Conservation (phyloP, 345 rosid species). For the Arabidopsis thaliana region TAIR10.1 NC_003070.9:3093501-3094000, state of each 20-base stretch:
- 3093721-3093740: neutral
- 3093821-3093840: neutral
- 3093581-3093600: neutral
- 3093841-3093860: slow-evolving; percentile 4
- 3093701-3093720: neutral
- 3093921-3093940: slow-evolving; percentile 28
- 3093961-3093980: slow-evolving; percentile 81
- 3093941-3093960: slow-evolving; percentile 33
- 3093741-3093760: slow-evolving; percentile 30
- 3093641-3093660: neutral
- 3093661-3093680: slow-evolving; percentile 2
- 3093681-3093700: slow-evolving; percentile 28
- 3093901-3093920: slow-evolving; percentile 23
- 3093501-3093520: neutral
- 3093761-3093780: slow-evolving; percentile 24
- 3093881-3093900: slow-evolving; percentile 33
- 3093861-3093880: slow-evolving; percentile 21
- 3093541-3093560: neutral
- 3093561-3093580: neutral
- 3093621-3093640: neutral
- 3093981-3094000: slow-evolving; percentile 90
- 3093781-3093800: slow-evolving; percentile 24
- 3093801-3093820: slow-evolving; percentile 36
- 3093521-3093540: slow-evolving; percentile 12
- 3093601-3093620: neutral